These are phyloP conservation scores for Fusarium ambrosium DNA, from an alignment of 2,329 filamentous ascomycete species.

Conservation along the genomic window DNA sequence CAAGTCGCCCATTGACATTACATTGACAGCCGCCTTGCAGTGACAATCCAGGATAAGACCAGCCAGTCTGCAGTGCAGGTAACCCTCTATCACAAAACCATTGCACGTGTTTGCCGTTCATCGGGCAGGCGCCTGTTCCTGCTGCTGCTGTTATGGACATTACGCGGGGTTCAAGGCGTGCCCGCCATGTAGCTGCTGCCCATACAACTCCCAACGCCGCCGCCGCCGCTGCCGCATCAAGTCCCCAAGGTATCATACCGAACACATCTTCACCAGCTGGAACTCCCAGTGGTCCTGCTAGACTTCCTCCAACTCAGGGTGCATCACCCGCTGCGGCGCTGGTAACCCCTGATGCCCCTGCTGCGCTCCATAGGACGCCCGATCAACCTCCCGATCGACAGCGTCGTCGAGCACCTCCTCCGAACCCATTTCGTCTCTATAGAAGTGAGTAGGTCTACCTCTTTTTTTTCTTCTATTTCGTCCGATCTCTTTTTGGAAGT, in stretches of 20 bases:
- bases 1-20: neutral
- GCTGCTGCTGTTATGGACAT: constrained; percentile 26
- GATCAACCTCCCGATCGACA: constrained; percentile 45
- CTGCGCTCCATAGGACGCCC: constrained; percentile 44
- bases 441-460: constrained; percentile 49
- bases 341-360: constrained; percentile 44
- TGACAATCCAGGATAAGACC: neutral
- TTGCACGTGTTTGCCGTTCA: constrained; percentile 1
- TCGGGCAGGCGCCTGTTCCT: neutral
- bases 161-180: constrained; percentile 38
- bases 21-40: neutral
- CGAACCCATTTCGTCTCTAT: constrained; percentile 55
- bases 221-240: constrained; percentile 20
- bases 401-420: constrained; percentile 47
- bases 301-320: constrained; percentile 27
- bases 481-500: neutral
- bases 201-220: constrained; percentile 27
- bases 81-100: neutral
- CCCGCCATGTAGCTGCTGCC: constrained; percentile 38
- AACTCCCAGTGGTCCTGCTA: constrained; percentile 29
- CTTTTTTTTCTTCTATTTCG: neutral
- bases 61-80: neutral
- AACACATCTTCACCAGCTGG: constrained; percentile 36
- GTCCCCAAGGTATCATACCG: constrained; percentile 25
- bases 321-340: constrained; percentile 37